Conservation (phyloP, 2,329 filamentous ascomycete genomes). For the Aspergillus fumigatiaffinis region DNA sequence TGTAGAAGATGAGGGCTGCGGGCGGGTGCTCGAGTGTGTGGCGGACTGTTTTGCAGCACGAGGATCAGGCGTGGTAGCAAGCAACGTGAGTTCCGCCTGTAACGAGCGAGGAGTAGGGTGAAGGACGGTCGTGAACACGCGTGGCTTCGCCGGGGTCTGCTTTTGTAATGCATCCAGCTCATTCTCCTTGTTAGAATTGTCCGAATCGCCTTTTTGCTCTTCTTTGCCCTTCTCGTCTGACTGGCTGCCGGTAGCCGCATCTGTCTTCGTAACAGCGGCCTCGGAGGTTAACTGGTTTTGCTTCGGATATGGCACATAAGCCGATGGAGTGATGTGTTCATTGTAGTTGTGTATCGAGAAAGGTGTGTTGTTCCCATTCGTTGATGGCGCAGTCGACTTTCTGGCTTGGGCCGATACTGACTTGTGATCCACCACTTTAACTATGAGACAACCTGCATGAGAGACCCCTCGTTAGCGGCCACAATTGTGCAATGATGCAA, state of each 20-base stretch:
- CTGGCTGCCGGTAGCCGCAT: slow-evolving; percentile 18
- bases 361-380: slow-evolving; percentile 60
- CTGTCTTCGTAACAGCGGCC: slow-evolving; percentile 22
- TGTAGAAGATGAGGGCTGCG: slow-evolving; percentile 36
- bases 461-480: slow-evolving; percentile 1
- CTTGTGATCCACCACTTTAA: slow-evolving; percentile 88
- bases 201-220: slow-evolving; percentile 43
- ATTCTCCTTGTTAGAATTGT: slow-evolving; percentile 57
- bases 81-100: slow-evolving; percentile 70
- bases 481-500: background rate
- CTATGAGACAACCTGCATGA: slow-evolving; percentile 70
- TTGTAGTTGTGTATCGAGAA: slow-evolving; percentile 94
- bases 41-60: slow-evolving; percentile 47
- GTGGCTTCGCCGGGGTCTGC: slow-evolving; percentile 47
- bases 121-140: slow-evolving; percentile 73
- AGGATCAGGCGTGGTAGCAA: slow-evolving; percentile 66
- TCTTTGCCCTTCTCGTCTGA: slow-evolving; percentile 18
- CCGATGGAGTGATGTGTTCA: slow-evolving; percentile 82
- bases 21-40: slow-evolving; percentile 38
- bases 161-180: slow-evolving; percentile 51
- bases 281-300: slow-evolving; percentile 34
- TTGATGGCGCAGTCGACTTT: slow-evolving; percentile 50
- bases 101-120: slow-evolving; percentile 76
- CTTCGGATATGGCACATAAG: slow-evolving; percentile 70
- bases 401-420: slow-evolving; percentile 59